These are phyloP conservation scores for Rhamnella rubrinervis DNA, from an alignment of 331 rosid genomes.

Conservation along the genomic window DNA sequence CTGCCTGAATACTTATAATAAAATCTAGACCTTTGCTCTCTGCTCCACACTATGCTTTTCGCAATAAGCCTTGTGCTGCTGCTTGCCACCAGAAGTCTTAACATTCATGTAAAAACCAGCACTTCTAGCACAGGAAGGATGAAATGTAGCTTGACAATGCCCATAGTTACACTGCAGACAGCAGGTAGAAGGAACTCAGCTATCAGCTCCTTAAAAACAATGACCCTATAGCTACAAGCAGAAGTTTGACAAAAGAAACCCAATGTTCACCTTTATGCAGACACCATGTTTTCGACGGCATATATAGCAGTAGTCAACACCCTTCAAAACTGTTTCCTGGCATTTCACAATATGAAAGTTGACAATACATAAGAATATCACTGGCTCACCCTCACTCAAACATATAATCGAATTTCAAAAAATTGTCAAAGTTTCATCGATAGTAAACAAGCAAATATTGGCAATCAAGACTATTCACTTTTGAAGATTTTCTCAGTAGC, in stretches of 20 bases:
- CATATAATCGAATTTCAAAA: constrained; percentile 13
- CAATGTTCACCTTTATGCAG: constrained; percentile 68
- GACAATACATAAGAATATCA: constrained; percentile 7
- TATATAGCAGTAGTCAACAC: constrained; percentile 58
- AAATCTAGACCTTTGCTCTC: constrained; percentile 70
- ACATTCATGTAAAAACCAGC: constrained; percentile 71
- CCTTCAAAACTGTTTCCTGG: constrained; percentile 68
- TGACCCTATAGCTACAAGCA: constrained; percentile 7
- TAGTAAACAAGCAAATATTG: not conserved
- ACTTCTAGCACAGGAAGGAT: constrained; percentile 91
- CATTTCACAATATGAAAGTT: constrained; percentile 20
- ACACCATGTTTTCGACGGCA: constrained; percentile 77
- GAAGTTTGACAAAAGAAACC: not conserved
- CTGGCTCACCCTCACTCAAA: constrained; percentile 2
- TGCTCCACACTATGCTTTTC: constrained; percentile 92
- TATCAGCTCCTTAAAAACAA: constrained; percentile 2
- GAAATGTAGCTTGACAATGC: constrained; percentile 81
- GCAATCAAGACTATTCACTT: constrained; percentile 4
- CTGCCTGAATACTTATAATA: not conserved
- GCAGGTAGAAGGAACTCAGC: constrained; percentile 6
- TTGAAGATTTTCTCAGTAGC: not conserved
- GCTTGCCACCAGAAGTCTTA: constrained; percentile 67
- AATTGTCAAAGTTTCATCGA: not conserved
- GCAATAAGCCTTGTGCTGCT: constrained; percentile 92
- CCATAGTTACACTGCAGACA: constrained; percentile 90